A percentile compares a stretch with the other conserved stretches of the same genome.
phyloP scores from a whole-genome alignment of 495 filamentous ascomycete species.

The Lineolata rhizophorae region DNA sequence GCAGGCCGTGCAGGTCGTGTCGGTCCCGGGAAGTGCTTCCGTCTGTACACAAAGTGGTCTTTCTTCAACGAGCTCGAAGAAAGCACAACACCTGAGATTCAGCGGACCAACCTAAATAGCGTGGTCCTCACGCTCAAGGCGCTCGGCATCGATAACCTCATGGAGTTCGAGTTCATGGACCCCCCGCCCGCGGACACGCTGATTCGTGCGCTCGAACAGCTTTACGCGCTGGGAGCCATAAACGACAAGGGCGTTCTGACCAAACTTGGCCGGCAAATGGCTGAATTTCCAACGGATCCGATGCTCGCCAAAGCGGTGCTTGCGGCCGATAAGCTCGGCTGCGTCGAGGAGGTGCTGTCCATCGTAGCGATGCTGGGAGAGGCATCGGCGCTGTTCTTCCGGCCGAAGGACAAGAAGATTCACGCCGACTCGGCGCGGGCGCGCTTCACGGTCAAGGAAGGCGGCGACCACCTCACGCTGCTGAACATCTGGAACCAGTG shows the following conservation, averaged over 20 bases:
- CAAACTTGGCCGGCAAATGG: constrained; percentile 85
- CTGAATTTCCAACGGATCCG: constrained; percentile 85
- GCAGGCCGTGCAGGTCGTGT: constrained; percentile 84
- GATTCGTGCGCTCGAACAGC: constrained; percentile 73
- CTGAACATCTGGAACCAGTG: constrained; percentile 97
- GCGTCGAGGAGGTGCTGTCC: constrained; percentile 85
- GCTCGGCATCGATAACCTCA: constrained; percentile 79
- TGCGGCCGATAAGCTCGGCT: constrained; percentile 70
- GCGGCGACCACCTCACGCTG: constrained; percentile 75
- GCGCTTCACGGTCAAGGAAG: constrained; percentile 79
- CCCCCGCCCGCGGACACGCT: constrained; percentile 79
- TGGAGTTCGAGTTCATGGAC: constrained; percentile 95
- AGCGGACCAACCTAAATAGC: constrained; percentile 66
- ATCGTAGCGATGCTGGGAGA: constrained; percentile 91
- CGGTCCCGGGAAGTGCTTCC: constrained; percentile 84
- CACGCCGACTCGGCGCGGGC: constrained; percentile 85
- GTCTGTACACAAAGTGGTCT: constrained; percentile 84
- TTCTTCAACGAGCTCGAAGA: constrained; percentile 91
- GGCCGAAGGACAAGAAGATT: constrained; percentile 93
- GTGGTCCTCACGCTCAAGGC: constrained; percentile 76
- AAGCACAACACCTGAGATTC: constrained; percentile 84
- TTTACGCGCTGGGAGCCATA: constrained; percentile 78
- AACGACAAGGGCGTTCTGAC: constrained; percentile 82
- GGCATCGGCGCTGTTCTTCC: constrained; percentile 73
- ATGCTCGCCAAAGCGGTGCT: constrained; percentile 85